Conservation (phyloP, 352 stramenopile species). For the Phytophthora agathidicida region DNA sequence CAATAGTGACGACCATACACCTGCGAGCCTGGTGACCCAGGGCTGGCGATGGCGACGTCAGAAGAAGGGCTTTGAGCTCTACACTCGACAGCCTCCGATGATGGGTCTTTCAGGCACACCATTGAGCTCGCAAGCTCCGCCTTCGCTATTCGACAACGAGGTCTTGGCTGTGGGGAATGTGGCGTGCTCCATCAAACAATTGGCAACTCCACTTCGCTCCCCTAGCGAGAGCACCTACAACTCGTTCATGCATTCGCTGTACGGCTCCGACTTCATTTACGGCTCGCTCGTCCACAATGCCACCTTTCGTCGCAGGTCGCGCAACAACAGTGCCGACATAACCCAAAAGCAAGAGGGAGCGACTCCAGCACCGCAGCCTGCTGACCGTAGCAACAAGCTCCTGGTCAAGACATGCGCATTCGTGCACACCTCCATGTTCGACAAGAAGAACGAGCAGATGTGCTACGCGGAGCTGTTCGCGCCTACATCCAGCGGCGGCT, state of each 20-base stretch:
- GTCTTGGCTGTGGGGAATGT: conserved; percentile 37
- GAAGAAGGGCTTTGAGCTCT: conserved; percentile 38
- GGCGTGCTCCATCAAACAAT: conserved; percentile 17
- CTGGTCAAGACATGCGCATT: conserved; percentile 42
- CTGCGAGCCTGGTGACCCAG: conserved; percentile 5
- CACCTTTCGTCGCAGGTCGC: conserved; percentile 10
- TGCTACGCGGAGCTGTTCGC: conserved; percentile 41
- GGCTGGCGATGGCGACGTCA: conserved; percentile 25
- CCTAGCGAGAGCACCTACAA: conserved; percentile 43
- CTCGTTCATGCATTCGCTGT: conserved; percentile 44
- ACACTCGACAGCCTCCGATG: conserved; percentile 27
- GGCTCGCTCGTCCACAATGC: conserved; percentile 45
- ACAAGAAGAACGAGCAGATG: conserved; percentile 46
- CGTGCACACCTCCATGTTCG: conserved; percentile 29
- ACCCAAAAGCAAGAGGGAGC: not conserved
- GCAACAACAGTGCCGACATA: not conserved
- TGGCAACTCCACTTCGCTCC: conserved; percentile 25
- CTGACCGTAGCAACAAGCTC: conserved; percentile 21
- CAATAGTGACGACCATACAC: conserved; percentile 12
- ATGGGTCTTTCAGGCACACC: not conserved
- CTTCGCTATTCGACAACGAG: conserved; percentile 21
- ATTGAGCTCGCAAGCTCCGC: not conserved
- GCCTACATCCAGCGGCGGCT: conserved; percentile 30
- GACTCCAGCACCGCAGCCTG: not conserved
- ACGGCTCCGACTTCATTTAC: conserved; percentile 51